phyloP scores from a whole-genome alignment of 768 basidiomycete species.

The Rhizopogon vulgaris region DNA sequence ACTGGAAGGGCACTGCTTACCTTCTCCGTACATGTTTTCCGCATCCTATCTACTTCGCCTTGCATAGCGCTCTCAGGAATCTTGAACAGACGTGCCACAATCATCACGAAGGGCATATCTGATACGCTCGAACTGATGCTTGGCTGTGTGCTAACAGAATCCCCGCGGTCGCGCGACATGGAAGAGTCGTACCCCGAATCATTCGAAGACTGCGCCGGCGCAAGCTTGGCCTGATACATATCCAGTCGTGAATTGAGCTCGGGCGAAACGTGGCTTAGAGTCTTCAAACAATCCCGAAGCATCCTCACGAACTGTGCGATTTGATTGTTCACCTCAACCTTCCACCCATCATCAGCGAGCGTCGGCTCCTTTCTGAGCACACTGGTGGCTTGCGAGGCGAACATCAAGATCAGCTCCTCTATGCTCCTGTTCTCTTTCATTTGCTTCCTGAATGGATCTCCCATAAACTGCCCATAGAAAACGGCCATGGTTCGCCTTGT shows the following conservation, averaged over 20 bases:
- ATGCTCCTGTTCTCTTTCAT: constrained; percentile 97
- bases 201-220: constrained; percentile 49
- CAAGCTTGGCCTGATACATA: constrained; percentile 75
- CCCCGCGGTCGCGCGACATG: constrained; percentile 46
- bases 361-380: constrained; percentile 88
- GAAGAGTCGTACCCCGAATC: constrained; percentile 70
- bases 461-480: constrained; percentile 87
- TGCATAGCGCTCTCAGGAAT: constrained; percentile 62
- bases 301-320: constrained; percentile 85
- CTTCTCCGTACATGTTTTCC: constrained; percentile 69
- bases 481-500: constrained; percentile 86
- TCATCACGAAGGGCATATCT: constrained; percentile 74
- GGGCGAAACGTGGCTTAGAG: constrained; percentile 70
- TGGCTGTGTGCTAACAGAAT: constrained; percentile 36
- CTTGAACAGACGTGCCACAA: constrained; percentile 70
- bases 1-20: constrained; percentile 27
- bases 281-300: constrained; percentile 71
- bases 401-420: constrained; percentile 94
- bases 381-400: constrained; percentile 85
- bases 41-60: constrained; percentile 64
- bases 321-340: constrained; percentile 86
- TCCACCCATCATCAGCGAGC: constrained; percentile 84
- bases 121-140: constrained; percentile 41
- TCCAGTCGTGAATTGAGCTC: constrained; percentile 82
- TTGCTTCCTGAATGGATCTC: constrained; percentile 78